Evolutionary conservation across 2,329 filamentous ascomycete species (phyloP), one percentile per base, ranked within the genome.

Genomic region (Ophiostoma quercus): DNA sequence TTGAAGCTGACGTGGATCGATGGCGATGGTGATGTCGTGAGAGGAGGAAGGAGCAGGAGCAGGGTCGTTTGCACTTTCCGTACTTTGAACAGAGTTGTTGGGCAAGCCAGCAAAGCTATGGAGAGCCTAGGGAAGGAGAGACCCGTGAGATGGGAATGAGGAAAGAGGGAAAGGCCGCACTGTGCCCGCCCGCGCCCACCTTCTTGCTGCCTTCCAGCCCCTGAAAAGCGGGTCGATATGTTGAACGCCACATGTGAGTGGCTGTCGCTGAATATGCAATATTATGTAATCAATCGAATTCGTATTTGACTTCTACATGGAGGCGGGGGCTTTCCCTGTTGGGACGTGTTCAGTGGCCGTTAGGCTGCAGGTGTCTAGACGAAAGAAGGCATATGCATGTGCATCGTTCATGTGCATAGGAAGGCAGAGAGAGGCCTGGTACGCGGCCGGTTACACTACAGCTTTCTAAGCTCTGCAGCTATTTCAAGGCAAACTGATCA

Each of bases 201-300:
- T 9, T 19, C 47, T 19, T 60, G 54, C 54, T 57, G 57, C 57
- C 57, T 57, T 62, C 57, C 25, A 57, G 51, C 51, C 57, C 57
- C 57, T 62, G 57, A 62, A 62, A 62, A 68, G 51, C 47, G 67
- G 67, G 34, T 1, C 12, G 8, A 16, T 51, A 11, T 22, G 12
- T 2, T 41, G 37, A 66, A 66, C 65, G 65, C 65, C 65, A 66
- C 65, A 66, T 66, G 12, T 66, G 65, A 66, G 65, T 66, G 65
- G 65, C 65, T 66, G 32, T 32, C 62, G 9, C 8, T 14, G 12
- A 63, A 32, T 6, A 16, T 29, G 3, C 5, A 14, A 57, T 22
- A 19, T 62, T 62, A 62, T 62, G 12, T 62, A 62, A 62, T 34
- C 57, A 19, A 2, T 29, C 57, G 25, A 4, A 32, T 16, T 16